Evolutionary conservation across 129 eudicot genomes (phyloP).

Genomic region (Lonicera japonica): DNA sequence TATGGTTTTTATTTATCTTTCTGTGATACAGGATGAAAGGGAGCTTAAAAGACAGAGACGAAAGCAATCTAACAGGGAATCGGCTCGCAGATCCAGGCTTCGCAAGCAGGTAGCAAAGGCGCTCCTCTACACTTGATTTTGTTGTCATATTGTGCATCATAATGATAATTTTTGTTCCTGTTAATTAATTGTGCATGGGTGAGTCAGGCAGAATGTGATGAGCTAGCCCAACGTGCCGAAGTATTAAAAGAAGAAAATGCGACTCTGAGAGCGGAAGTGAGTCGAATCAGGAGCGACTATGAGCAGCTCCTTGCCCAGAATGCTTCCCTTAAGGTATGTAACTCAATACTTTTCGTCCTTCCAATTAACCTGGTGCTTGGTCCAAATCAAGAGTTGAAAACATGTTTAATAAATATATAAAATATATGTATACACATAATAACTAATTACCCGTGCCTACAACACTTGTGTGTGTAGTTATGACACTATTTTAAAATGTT

Average conservation of each 20-base stretch:
- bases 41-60: slow-evolving; percentile 90
- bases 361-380: background rate
- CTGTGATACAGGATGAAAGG: slow-evolving; percentile 72
- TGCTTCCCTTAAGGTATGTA: slow-evolving; percentile 64
- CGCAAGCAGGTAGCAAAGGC: slow-evolving; percentile 63
- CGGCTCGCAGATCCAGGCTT: slow-evolving; percentile 92
- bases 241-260: slow-evolving; percentile 69
- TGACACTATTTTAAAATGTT: no score
- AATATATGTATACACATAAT: no score
- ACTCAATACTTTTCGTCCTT: no score
- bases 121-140: background rate
- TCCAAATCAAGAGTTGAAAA: background rate
- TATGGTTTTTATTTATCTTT: background rate
- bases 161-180: background rate
- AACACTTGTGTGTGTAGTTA: no score
- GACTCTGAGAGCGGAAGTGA: slow-evolving; percentile 68
- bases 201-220: slow-evolving; percentile 87
- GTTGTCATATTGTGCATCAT: background rate
- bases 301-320: slow-evolving; percentile 76
- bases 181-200: slow-evolving; percentile 8
- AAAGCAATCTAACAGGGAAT: slow-evolving; percentile 94
- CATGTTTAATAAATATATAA: no score
- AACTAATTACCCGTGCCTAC: no score
- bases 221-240: slow-evolving; percentile 87
- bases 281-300: slow-evolving; percentile 56